These are phyloP conservation scores for Cyclospora cayetanensis DNA, from an alignment of 169 alveolate genomes.

Conservation along the genomic window DNA sequence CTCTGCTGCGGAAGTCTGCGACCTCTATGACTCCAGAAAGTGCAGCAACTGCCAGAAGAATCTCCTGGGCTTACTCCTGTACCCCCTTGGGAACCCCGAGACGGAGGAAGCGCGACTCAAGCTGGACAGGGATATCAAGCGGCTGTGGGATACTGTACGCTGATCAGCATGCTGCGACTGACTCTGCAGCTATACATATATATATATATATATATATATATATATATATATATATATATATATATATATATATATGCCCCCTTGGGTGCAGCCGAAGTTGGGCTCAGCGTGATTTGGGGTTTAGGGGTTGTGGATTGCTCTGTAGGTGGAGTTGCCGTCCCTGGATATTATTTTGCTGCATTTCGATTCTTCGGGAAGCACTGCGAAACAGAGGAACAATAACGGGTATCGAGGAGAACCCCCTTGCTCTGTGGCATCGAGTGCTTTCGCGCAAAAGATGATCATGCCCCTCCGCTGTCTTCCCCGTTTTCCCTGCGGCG, in stretches of 20 bases:
- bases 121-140: slow-evolving; percentile 79
- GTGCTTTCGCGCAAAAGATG: no score
- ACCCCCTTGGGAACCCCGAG: slow-evolving; percentile 80
- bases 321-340: no score
- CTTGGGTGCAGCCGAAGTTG: not conserved
- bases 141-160: slow-evolving; percentile 81
- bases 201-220: not conserved
- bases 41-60: slow-evolving; percentile 79
- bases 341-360: no score
- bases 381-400: no score
- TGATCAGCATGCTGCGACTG: slow-evolving; percentile 58
- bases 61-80: slow-evolving; percentile 76
- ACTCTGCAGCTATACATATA: not conserved
- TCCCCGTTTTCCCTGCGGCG: no score
- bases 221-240: not conserved
- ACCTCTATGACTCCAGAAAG: slow-evolving; percentile 76
- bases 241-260: not conserved
- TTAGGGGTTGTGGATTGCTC: no score
- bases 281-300: not conserved
- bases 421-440: no score
- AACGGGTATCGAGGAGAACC: no score
- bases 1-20: slow-evolving; percentile 73
- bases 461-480: no score
- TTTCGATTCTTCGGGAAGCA: no score
- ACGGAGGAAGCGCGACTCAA: slow-evolving; percentile 79